Percentiles rank a stretch among this genome's conserved stretches.
Conservation (phyloP, 2,329 filamentous ascomycete species). For the Hypoxylon sp. region DNA sequence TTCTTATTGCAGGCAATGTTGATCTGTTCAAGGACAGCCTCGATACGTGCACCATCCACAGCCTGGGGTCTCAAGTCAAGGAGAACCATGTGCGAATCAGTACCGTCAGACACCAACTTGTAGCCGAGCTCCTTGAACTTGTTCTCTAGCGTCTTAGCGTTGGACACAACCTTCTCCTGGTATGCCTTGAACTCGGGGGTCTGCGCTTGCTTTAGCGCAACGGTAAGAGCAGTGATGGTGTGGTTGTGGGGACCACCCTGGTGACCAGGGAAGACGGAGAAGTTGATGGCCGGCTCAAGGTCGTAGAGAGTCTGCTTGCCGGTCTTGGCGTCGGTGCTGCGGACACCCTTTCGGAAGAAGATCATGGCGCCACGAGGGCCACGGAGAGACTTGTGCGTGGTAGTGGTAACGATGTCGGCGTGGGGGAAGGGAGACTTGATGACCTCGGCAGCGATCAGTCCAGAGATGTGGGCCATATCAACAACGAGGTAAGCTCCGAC, state of each 20-base stretch:
- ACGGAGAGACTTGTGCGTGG: conserved; percentile 98
- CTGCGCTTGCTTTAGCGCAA: conserved; percentile 94
- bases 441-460: conserved; percentile 90
- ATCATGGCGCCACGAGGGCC: conserved; percentile 99
- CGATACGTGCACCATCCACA: conserved; percentile 93
- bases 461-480: conserved; percentile 99
- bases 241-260: conserved; percentile 99
- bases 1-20: conserved; percentile 99
- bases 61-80: conserved; percentile 88
- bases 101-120: conserved; percentile 94
- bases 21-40: conserved; percentile 96
- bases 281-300: conserved; percentile 96
- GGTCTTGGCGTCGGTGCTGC: conserved; percentile 88
- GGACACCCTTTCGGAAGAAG: conserved; percentile 98
- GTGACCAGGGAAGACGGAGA: conserved; percentile 98
- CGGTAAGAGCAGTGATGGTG: conserved; percentile 96
- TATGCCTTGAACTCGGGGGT: conserved; percentile 92
- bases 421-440: conserved; percentile 93
- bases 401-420: conserved; percentile 97
- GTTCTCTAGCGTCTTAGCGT: conserved; percentile 90
- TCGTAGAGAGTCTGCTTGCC: conserved; percentile 93
- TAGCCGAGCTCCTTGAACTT: conserved; percentile 89
- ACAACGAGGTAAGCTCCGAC: conserved; percentile 95
- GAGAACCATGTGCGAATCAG: conserved; percentile 97
- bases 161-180: conserved; percentile 90